These are phyloP conservation scores for Colletotrichum sp. DNA, from an alignment of 2,329 filamentous ascomycete genomes.

Conservation along the genomic window DNA sequence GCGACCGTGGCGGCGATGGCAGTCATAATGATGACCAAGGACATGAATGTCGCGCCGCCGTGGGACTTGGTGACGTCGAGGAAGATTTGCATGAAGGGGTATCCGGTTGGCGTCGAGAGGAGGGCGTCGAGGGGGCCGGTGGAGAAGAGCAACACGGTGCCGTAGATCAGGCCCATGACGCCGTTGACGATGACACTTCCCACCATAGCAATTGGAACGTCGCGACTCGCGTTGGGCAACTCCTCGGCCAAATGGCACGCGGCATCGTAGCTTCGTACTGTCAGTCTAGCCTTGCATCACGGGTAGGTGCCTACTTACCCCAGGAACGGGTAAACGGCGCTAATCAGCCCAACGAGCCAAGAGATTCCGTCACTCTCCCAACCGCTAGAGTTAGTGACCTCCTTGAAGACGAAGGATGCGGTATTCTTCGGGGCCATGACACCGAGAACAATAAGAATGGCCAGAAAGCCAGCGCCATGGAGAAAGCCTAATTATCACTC, in stretches of 20 bases:
- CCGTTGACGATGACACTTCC: slow-evolving; percentile 45
- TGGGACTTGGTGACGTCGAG: slow-evolving; percentile 30
- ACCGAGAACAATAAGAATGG: slow-evolving; percentile 31
- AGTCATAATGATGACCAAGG: slow-evolving; percentile 29
- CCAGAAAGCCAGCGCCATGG: slow-evolving; percentile 31
- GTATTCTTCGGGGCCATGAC: slow-evolving; percentile 35
- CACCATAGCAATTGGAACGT: slow-evolving; percentile 38
- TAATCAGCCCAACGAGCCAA: slow-evolving; percentile 37
- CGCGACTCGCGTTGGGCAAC: slow-evolving; percentile 34
- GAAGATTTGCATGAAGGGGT: slow-evolving; percentile 48
- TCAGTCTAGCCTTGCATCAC: neutral
- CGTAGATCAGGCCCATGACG: slow-evolving; percentile 47
- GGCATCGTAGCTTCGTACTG: slow-evolving; percentile 32
- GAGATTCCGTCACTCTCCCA: slow-evolving; percentile 35
- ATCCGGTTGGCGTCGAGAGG: slow-evolving; percentile 43
- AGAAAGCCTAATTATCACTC: slow-evolving; percentile 22
- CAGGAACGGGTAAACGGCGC: slow-evolving; percentile 36
- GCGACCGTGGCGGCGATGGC: slow-evolving; percentile 34
- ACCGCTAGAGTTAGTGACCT: slow-evolving; percentile 35
- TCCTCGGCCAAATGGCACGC: slow-evolving; percentile 38
- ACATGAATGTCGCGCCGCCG: slow-evolving; percentile 31
- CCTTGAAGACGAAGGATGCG: slow-evolving; percentile 33
- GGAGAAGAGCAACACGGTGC: slow-evolving; percentile 47
- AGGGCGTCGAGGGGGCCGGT: slow-evolving; percentile 43
- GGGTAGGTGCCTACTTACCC: slow-evolving; percentile 28